phyloP scores from a whole-genome alignment of 805 yeast genomes.

The Candida andamanensis region DNA sequence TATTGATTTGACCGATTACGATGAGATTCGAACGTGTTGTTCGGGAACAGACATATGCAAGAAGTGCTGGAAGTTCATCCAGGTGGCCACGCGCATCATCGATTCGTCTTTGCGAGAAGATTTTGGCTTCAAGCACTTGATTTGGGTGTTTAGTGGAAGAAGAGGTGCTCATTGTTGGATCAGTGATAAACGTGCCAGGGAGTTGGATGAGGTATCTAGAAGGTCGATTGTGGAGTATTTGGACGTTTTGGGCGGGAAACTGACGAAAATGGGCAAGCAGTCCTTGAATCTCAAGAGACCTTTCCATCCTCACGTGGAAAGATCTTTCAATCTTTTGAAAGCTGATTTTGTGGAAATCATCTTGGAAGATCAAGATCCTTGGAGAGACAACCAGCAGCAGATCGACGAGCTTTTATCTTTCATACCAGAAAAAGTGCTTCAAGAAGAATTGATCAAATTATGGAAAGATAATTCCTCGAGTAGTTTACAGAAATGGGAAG shows the following conservation, averaged over 20 bases:
- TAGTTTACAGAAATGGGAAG: constrained; percentile 72
- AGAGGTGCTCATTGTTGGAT: constrained; percentile 99
- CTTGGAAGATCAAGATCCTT: constrained; percentile 81
- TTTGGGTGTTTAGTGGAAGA: constrained; percentile 98
- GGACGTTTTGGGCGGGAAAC: constrained; percentile 52
- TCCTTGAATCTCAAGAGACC: constrained; percentile 65
- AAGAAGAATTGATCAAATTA: constrained; percentile 45
- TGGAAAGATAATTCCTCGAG: constrained; percentile 50
- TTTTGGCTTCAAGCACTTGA: constrained; percentile 78
- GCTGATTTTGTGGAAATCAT: constrained; percentile 60
- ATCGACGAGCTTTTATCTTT: constrained; percentile 55
- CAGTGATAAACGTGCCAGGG: constrained; percentile 78
- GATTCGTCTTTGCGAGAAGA: constrained; percentile 73
- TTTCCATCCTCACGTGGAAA: constrained; percentile 78
- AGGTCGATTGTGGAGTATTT: constrained; percentile 79
- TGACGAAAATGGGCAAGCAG: constrained; percentile 35
- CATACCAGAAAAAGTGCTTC: constrained; percentile 56
- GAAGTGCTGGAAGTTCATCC: constrained; percentile 91
- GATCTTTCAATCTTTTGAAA: constrained; percentile 67
- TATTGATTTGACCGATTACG: constrained; percentile 97
- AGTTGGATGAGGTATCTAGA: constrained; percentile 66
- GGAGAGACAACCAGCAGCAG: constrained; percentile 51
- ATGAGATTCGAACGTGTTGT: constrained; percentile 90
- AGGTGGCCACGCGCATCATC: constrained; percentile 73
- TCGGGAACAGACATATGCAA: constrained; percentile 75